These are phyloP conservation scores for Nicotiana benthamiana DNA, from an alignment of 257 asterid genomes.

Conservation along the genomic window DNA sequence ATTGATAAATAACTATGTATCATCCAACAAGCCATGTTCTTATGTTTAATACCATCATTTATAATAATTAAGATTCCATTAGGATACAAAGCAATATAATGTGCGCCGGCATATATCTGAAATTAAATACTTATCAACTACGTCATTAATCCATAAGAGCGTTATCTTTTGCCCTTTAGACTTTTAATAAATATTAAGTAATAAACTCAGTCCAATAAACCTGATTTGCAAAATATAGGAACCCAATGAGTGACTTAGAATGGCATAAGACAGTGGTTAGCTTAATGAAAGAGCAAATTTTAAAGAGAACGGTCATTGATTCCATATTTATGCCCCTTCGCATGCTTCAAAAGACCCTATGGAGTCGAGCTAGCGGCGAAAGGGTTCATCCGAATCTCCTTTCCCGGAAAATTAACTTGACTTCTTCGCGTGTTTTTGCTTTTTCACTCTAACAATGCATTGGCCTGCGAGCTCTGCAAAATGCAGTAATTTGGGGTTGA, in stretches of 20 bases:
- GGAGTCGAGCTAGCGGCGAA: no score
- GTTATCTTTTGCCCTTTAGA: neutral
- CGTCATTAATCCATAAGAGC: neutral
- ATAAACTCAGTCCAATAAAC: neutral
- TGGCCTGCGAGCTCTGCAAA: no score
- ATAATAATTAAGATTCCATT: neutral
- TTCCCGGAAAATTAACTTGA: no score
- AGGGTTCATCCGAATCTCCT: no score
- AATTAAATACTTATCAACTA: neutral
- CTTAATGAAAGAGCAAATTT: no score
- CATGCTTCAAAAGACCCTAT: neutral
- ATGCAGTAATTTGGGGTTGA: no score
- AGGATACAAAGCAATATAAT: neutral
- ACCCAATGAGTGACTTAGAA: neutral
- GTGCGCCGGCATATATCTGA: neutral
- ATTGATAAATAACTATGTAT: no score
- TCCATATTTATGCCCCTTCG: neutral
- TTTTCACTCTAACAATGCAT: no score
- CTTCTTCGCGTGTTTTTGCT: no score
- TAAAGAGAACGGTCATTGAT: neutral
- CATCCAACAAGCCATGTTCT: conserved; percentile 2
- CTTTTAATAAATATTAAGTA: neutral
- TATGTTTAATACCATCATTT: neutral
- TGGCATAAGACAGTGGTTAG: no score
- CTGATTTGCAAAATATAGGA: neutral